A percentile compares a stretch with the other conserved stretches of the same genome.
Evolutionary conservation across 2,329 filamentous ascomycete species (phyloP).

Genomic region (Fusarium virguliforme): DNA sequence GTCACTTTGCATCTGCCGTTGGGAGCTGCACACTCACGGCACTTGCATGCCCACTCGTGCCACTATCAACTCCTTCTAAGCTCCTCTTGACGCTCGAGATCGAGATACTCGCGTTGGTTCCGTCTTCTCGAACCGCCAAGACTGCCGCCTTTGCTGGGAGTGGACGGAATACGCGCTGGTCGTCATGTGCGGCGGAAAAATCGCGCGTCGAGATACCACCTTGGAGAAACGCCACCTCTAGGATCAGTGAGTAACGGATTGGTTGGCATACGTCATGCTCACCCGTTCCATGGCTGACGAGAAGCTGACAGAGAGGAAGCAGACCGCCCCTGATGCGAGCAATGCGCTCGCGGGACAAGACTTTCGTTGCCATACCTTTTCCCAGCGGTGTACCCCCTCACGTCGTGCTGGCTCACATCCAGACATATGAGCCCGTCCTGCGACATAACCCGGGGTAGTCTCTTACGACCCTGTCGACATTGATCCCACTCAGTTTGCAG

Average conservation of each 20-base stretch:
- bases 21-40: not conserved
- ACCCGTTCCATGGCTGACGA: not conserved
- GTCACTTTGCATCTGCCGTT: constrained; percentile 3
- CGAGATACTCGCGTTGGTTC: not conserved
- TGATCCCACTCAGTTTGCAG: constrained; percentile 49
- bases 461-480: constrained; percentile 54
- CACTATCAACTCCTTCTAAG: not conserved
- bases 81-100: not conserved
- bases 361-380: constrained; percentile 60
- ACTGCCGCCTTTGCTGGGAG: constrained; percentile 2
- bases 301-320: constrained; percentile 2
- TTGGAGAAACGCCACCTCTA: constrained; percentile 8
- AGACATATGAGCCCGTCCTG: constrained; percentile 60
- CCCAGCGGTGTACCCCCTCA: constrained; percentile 56
- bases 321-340: constrained; percentile 25
- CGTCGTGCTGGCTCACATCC: constrained; percentile 57
- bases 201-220: constrained; percentile 7
- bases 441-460: constrained; percentile 57
- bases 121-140: constrained; percentile 3
- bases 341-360: constrained; percentile 53
- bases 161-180: constrained; percentile 4
- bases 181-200: constrained; percentile 9
- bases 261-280: constrained; percentile 11
- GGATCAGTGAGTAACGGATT: constrained; percentile 14
- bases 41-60: not conserved